These are phyloP conservation scores for Choiromyces venosus DNA, from an alignment of 495 filamentous ascomycete species.

Conservation along the genomic window DNA sequence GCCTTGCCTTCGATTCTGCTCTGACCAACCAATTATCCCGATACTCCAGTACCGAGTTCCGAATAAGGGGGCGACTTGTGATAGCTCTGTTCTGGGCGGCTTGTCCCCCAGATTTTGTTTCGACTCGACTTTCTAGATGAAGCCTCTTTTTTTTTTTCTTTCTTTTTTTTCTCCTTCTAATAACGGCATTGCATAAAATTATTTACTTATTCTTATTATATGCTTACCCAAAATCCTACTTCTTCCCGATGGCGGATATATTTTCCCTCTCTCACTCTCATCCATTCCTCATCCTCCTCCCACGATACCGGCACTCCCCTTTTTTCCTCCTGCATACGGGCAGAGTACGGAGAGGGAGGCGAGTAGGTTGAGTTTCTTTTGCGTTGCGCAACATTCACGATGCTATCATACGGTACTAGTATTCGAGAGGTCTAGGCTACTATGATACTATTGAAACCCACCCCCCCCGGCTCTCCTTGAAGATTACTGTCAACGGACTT, in stretches of 20 bases:
- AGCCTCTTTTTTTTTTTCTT: background rate
- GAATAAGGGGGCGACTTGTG: background rate
- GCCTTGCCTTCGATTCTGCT: background rate
- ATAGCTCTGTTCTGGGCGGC: background rate
- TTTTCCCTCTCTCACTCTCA: too few relatives aligned
- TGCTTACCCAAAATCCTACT: background rate
- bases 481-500: background rate
- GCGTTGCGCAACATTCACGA: too few relatives aligned
- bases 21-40: background rate
- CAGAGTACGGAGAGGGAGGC: too few relatives aligned
- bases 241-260: background rate
- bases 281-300: background rate
- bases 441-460: background rate
- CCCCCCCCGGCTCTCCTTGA: too few relatives aligned
- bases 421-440: background rate
- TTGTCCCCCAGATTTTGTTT: background rate
- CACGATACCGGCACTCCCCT: background rate
- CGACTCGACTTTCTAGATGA: background rate
- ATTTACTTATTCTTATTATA: background rate
- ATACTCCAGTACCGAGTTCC: background rate
- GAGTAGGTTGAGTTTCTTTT: too few relatives aligned
- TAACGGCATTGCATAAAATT: background rate
- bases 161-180: background rate
- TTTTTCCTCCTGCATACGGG: background rate
- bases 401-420: too few relatives aligned